A percentile compares a stretch with the other conserved stretches of the same genome.
These are phyloP conservation scores for Heterobasidion occidentale DNA, from an alignment of 1,284 basidiomycete genomes.

Conservation along the genomic window DNA sequence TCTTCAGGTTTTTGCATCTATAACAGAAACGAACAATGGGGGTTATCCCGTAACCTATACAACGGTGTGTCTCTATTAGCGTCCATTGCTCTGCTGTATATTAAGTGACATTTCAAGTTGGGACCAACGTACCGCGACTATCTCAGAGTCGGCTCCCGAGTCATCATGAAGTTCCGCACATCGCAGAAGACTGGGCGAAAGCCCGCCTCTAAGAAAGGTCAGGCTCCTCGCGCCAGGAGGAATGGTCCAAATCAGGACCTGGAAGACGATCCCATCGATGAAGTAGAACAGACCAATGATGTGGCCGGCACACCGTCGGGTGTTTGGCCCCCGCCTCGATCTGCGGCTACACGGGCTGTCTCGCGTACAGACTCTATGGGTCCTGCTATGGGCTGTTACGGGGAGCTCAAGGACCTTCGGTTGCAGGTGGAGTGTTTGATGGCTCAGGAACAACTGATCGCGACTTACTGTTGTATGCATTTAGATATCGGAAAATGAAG, in stretches of 20 bases:
- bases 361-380: background rate
- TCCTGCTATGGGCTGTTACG: background rate
- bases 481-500: background rate
- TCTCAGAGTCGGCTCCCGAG: background rate
- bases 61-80: slow-evolving; percentile 1
- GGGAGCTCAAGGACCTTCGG: background rate
- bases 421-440: background rate
- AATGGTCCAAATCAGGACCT: background rate
- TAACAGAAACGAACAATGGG: background rate
- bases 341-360: background rate
- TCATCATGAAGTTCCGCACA: slow-evolving; percentile 6
- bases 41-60: slow-evolving; percentile 6
- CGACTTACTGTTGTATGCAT: no score
- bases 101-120: background rate
- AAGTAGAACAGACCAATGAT: background rate
- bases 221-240: background rate
- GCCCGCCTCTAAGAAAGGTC: background rate
- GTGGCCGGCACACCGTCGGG: background rate
- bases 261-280: background rate
- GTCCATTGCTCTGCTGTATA: background rate
- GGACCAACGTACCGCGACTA: slow-evolving; percentile 3
- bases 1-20: slow-evolving; percentile 27
- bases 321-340: background rate
- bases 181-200: background rate
- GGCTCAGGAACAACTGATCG: background rate